These are phyloP conservation scores for Neurospora sublineolata DNA, from an alignment of 495 filamentous ascomycete species.

Conservation along the genomic window DNA sequence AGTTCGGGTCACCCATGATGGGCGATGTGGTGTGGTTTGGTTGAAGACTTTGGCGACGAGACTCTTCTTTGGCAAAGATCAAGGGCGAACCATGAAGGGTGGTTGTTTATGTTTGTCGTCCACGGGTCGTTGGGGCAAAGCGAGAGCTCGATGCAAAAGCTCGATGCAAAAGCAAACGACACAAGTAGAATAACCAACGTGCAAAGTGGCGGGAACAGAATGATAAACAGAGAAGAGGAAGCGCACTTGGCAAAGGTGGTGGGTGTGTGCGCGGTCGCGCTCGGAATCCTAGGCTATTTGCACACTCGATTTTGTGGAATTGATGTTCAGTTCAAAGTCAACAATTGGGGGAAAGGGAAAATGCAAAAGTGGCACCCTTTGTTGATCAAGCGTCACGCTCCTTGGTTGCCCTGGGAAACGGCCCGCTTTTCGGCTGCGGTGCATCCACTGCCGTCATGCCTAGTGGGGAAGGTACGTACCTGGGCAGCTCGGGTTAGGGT, in stretches of 20 bases:
- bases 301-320: background rate
- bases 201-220: background rate
- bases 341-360: background rate
- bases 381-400: background rate
- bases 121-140: background rate
- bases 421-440: background rate
- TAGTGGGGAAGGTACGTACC: background rate
- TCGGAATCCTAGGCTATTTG: background rate
- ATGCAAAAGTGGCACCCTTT: background rate
- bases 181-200: background rate
- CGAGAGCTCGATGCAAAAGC: background rate
- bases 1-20: slow-evolving; percentile 17
- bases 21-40: background rate
- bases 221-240: background rate
- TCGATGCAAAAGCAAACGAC: background rate
- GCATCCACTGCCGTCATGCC: background rate
- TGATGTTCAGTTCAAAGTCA: background rate
- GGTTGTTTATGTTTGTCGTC: background rate
- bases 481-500: background rate
- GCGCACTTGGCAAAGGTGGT: background rate
- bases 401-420: background rate
- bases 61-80: background rate
- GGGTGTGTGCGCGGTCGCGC: background rate
- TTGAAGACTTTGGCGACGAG: background rate
- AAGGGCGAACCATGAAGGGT: background rate